Conservation (phyloP, 495 filamentous ascomycete genomes). For the Neurospora africana region DNA sequence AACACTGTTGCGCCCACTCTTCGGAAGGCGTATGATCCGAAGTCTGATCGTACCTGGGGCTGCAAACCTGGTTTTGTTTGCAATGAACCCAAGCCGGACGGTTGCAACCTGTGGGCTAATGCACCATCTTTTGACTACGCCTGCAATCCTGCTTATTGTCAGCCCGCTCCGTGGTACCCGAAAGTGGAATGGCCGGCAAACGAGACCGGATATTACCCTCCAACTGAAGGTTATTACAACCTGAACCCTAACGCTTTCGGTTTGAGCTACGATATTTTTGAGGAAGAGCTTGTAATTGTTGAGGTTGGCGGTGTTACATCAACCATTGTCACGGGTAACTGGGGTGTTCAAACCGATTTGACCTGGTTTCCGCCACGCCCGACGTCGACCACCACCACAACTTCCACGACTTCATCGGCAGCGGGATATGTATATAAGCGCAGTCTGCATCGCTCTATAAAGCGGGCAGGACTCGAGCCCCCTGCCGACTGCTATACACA, state of each 20-base stretch:
- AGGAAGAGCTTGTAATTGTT: constrained; percentile 12
- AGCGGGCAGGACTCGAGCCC: too few species aligned
- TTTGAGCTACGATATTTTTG: constrained; percentile 52
- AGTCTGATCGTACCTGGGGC: constrained; percentile 42
- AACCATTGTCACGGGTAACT: constrained; percentile 35
- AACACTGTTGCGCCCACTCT: constrained; percentile 6
- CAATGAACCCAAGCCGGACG: constrained; percentile 31
- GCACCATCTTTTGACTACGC: too few species aligned
- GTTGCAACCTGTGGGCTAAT: constrained; percentile 45
- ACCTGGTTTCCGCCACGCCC: constrained; percentile 23
- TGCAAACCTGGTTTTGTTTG: constrained; percentile 56
- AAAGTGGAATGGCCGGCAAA: constrained; percentile 32
- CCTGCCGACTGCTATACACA: constrained; percentile 21
- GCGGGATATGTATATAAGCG: background rate
- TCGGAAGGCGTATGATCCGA: background rate
- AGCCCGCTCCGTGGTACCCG: constrained; percentile 30
- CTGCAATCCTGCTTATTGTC: too few species aligned
- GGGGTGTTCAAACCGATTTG: constrained; percentile 32
- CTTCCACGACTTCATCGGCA: background rate
- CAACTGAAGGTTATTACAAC: constrained; percentile 50
- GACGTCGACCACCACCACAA: constrained; percentile 5
- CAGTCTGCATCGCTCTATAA: too few species aligned
- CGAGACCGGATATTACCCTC: constrained; percentile 38
- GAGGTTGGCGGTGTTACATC: constrained; percentile 15
- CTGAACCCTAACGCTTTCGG: constrained; percentile 54